Conservation (phyloP, 345 rosid species). For the Punica granatum region DNA sequence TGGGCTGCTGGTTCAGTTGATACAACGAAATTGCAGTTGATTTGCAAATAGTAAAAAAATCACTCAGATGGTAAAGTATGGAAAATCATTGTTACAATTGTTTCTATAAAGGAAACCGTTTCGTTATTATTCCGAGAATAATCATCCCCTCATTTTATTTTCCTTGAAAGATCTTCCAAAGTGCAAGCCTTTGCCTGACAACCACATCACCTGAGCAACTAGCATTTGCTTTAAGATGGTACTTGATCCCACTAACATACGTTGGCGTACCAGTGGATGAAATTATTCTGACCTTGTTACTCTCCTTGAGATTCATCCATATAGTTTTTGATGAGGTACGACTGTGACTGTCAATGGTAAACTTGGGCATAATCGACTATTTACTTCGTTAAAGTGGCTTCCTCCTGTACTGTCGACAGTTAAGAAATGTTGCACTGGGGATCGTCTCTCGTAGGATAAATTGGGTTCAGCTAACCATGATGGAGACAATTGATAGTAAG, state of each 20-base stretch:
- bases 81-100: too few relatives aligned
- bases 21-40: too few relatives aligned
- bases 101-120: not conserved
- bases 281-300: constrained; percentile 74
- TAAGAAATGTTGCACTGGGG: constrained; percentile 76
- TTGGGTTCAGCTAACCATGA: constrained; percentile 69
- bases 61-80: too few relatives aligned
- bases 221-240: constrained; percentile 82
- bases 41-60: too few relatives aligned
- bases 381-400: not conserved
- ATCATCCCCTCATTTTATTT: not conserved
- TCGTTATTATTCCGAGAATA: not conserved
- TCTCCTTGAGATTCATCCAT: constrained; percentile 81
- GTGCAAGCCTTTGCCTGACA: constrained; percentile 85
- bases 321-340: constrained; percentile 88
- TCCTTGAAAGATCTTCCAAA: constrained; percentile 67
- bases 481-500: constrained; percentile 85
- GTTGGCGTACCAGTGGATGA: constrained; percentile 88
- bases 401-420: constrained; percentile 28
- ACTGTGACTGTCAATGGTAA: not conserved
- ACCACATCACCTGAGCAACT: constrained; percentile 95
- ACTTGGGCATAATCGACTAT: too few relatives aligned
- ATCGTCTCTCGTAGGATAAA: constrained; percentile 88
- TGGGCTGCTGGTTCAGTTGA: too few relatives aligned
- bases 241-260: constrained; percentile 59